Evolutionary conservation across 257 asterid species (phyloP).

Genomic region (Pogostemon cablin): DNA sequence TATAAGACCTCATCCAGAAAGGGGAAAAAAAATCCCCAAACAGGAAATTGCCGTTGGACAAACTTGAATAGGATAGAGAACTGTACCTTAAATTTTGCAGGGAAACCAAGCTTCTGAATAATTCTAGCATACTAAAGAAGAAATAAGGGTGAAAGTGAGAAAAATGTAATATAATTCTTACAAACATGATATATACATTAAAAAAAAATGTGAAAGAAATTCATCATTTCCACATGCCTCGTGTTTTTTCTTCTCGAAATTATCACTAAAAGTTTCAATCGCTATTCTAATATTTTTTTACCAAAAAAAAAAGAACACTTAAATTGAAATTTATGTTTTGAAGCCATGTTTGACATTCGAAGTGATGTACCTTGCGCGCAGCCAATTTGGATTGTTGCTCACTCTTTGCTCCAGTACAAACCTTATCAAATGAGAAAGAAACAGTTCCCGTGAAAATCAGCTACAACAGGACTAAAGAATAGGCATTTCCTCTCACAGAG

Average conservation of each 20-base stretch:
- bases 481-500: neutral
- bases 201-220: neutral
- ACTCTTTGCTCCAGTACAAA: constrained; percentile 88
- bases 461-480: neutral
- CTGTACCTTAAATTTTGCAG: constrained; percentile 74
- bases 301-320: neutral
- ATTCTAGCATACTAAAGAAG: constrained; percentile 66
- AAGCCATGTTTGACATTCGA: neutral
- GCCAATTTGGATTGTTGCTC: constrained; percentile 79
- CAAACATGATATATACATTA: constrained; percentile 3
- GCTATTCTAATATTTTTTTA: neutral
- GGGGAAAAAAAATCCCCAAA: neutral
- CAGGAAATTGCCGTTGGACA: too few species aligned
- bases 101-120: constrained; percentile 79
- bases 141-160: constrained; percentile 14
- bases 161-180: constrained; percentile 8
- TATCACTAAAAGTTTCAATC: neutral
- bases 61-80: constrained; percentile 7
- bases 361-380: constrained; percentile 63
- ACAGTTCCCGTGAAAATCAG: neutral
- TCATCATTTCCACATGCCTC: neutral
- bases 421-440: constrained; percentile 41
- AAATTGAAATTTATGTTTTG: neutral
- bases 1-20: neutral
- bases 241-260: neutral